phyloP scores from a whole-genome alignment of 2,329 filamentous ascomycete species.

The Fusarium transvaalense region DNA sequence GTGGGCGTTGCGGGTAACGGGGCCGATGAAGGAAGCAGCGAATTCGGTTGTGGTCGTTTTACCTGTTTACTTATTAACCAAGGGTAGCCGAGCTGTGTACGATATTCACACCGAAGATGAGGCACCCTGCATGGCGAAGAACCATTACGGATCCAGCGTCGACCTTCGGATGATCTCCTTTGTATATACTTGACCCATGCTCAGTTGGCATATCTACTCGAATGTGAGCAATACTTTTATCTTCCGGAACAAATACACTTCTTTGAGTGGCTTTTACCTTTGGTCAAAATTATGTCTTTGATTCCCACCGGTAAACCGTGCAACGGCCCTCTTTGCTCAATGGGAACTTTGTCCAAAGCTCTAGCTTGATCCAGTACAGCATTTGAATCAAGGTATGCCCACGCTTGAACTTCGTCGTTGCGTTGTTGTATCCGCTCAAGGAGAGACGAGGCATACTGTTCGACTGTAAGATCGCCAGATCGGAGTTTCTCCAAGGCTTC shows the following conservation, averaged over 20 bases:
- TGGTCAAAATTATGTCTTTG: conserved; percentile 71
- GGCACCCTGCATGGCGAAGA: conserved; percentile 65
- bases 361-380: conserved; percentile 62
- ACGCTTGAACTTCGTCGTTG: conserved; percentile 62
- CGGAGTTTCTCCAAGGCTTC: conserved; percentile 56
- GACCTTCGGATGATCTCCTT: conserved; percentile 55
- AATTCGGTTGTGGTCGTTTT: conserved; percentile 64
- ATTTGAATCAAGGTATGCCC: conserved; percentile 61
- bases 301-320: conserved; percentile 69
- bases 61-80: conserved; percentile 64
- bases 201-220: conserved; percentile 66
- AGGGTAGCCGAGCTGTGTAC: conserved; percentile 52
- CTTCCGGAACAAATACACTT: no score
- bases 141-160: conserved; percentile 66
- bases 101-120: conserved; percentile 60
- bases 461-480: conserved; percentile 59
- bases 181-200: conserved; percentile 66
- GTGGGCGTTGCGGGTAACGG: conserved; percentile 70
- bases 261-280: conserved; percentile 52
- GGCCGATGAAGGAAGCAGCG: conserved; percentile 62
- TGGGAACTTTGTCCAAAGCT: conserved; percentile 62
- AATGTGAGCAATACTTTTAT: background rate
- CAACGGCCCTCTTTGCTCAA: conserved; percentile 62
- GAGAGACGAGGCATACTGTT: conserved; percentile 63
- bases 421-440: conserved; percentile 59